phyloP scores from a whole-genome alignment of 73 alveolate species.

The Diophrys appendiculata region DNA sequence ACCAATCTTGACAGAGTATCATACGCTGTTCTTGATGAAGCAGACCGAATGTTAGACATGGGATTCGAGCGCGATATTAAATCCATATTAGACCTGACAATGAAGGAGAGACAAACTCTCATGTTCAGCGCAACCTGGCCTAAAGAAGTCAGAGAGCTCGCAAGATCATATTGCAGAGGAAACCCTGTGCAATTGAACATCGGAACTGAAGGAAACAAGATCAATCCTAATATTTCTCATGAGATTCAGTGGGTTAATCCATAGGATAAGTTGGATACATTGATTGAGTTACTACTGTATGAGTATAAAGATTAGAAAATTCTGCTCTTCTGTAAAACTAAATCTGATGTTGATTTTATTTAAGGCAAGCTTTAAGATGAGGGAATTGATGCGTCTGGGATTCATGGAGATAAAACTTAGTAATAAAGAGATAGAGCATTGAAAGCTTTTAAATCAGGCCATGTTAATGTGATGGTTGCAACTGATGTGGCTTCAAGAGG shows the following conservation, averaged over 20 bases:
- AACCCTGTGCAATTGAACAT: constrained; percentile 62
- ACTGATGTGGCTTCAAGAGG: constrained; percentile 97
- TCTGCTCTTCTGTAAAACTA: constrained; percentile 78
- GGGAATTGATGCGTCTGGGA: too few species aligned
- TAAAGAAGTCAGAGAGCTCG: constrained; percentile 69
- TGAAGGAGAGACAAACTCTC: constrained; percentile 76
- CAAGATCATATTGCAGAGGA: constrained; percentile 60
- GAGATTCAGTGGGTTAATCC: constrained; percentile 56
- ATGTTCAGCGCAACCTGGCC: constrained; percentile 93
- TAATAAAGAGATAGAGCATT: constrained; percentile 92
- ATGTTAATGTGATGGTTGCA: constrained; percentile 94
- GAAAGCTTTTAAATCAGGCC: constrained; percentile 89
- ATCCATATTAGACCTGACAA: constrained; percentile 51
- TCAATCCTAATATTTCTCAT: constrained; percentile 52
- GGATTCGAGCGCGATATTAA: constrained; percentile 80
- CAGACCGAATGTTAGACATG: constrained; percentile 94
- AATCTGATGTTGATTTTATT: constrained; percentile 81
- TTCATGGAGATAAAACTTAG: constrained; percentile 97
- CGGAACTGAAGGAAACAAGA: constrained; percentile 33
- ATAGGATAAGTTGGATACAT: constrained; percentile 44
- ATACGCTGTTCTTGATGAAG: constrained; percentile 93
- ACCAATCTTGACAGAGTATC: constrained; percentile 81
- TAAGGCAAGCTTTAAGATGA: constrained; percentile 49
- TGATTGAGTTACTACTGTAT: constrained; percentile 10
- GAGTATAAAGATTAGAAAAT: constrained; percentile 60